Evolutionary conservation across 768 basidiomycete species (phyloP).

Genomic region (Lactarius indigo): DNA sequence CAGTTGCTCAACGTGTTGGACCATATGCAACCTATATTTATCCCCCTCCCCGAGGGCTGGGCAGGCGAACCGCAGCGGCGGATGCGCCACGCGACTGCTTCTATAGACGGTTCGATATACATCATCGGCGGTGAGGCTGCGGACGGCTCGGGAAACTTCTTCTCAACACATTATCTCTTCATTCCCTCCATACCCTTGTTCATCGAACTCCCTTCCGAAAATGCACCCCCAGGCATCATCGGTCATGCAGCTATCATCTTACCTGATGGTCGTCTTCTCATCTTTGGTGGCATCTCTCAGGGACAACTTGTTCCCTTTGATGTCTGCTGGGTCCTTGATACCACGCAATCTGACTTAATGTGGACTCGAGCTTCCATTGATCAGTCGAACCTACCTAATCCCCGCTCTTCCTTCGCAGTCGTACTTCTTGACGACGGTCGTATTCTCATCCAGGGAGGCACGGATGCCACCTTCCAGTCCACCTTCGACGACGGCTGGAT

Average conservation of each 20-base stretch:
- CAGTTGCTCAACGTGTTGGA: conserved; percentile 47
- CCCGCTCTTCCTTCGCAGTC: conserved; percentile 64
- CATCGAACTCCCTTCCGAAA: conserved; percentile 47
- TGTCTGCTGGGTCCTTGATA: conserved; percentile 63
- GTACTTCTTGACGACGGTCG: conserved; percentile 47
- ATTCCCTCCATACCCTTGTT: conserved; percentile 49
- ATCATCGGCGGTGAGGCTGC: conserved; percentile 77
- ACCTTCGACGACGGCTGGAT: conserved; percentile 70
- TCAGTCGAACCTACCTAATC: conserved; percentile 42
- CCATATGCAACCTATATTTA: conserved; percentile 42
- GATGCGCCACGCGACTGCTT: conserved; percentile 67
- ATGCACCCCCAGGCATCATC: conserved; percentile 62
- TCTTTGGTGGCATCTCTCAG: conserved; percentile 68
- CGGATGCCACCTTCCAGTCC: conserved; percentile 48
- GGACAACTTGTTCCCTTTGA: conserved; percentile 51
- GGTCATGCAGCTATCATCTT: conserved; percentile 74
- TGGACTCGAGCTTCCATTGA: conserved; percentile 52
- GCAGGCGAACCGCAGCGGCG: conserved; percentile 67
- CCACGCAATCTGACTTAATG: conserved; percentile 38
- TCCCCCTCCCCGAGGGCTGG: conserved; percentile 49
- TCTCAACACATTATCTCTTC: conserved; percentile 65
- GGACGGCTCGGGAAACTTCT: conserved; percentile 68
- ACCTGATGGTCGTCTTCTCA: conserved; percentile 61
- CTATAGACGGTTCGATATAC: conserved; percentile 51
- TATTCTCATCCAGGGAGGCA: conserved; percentile 77